Percentiles rank a stretch among this genome's conserved stretches.
Evolutionary conservation across 2,329 filamentous ascomycete genomes (phyloP).

Genomic region (Graphilbum ipis-grandicollis): DNA sequence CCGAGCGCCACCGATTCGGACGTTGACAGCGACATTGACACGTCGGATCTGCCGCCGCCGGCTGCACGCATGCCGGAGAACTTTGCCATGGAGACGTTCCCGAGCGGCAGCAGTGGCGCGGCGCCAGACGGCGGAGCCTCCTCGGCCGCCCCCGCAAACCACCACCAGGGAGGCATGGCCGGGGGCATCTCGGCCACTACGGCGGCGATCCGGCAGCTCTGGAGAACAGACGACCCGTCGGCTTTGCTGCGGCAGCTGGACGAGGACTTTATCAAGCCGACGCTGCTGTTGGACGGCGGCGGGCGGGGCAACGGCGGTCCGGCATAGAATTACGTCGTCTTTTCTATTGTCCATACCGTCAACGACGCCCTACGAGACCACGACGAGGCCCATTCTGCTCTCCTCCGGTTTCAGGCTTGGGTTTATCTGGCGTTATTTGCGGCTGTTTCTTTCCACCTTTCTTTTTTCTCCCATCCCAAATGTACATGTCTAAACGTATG

Average conservation of each 20-base stretch:
- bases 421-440: too few relatives aligned
- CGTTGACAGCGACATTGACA: slow-evolving; percentile 47
- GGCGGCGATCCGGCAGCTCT: slow-evolving; percentile 62
- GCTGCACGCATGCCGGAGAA: slow-evolving; percentile 21
- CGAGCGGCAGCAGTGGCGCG: slow-evolving; percentile 11
- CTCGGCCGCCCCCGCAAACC: not conserved
- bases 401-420: too few relatives aligned
- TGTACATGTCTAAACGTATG: too few relatives aligned
- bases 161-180: not conserved
- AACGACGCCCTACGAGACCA: too few relatives aligned
- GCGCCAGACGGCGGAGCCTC: not conserved
- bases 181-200: slow-evolving; percentile 48
- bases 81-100: slow-evolving; percentile 4
- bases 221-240: slow-evolving; percentile 74
- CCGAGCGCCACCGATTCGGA: slow-evolving; percentile 36
- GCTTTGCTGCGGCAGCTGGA: slow-evolving; percentile 85
- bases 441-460: not conserved
- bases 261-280: slow-evolving; percentile 35
- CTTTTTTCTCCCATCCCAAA: not conserved
- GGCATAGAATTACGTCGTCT: not conserved
- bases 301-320: slow-evolving; percentile 8
- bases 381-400: too few relatives aligned
- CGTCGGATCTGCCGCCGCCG: slow-evolving; percentile 47
- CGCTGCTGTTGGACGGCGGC: slow-evolving; percentile 12
- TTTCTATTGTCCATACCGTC: too few relatives aligned